These are phyloP conservation scores for Rutstroemia sp. DNA, from an alignment of 2,329 filamentous ascomycete genomes.

Conservation along the genomic window DNA sequence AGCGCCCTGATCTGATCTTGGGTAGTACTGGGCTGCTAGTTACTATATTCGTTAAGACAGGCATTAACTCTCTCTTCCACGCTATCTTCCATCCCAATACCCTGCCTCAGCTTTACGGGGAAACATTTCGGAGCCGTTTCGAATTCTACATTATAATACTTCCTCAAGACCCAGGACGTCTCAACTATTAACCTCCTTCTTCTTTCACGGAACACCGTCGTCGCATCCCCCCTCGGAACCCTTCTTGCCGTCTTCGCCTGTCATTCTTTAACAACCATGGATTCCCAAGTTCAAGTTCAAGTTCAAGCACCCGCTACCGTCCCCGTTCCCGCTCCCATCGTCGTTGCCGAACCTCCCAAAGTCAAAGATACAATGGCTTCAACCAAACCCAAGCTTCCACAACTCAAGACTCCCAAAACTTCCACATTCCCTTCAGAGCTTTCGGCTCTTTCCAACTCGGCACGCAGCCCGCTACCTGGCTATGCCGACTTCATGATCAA, in stretches of 20 bases:
- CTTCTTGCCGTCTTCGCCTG: constrained; percentile 19
- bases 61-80: constrained; percentile 17
- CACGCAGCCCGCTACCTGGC: constrained; percentile 61
- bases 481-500: constrained; percentile 57
- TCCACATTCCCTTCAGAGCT: constrained; percentile 54
- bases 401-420: constrained; percentile 55
- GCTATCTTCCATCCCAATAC: constrained; percentile 10
- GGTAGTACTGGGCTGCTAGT: constrained; percentile 8
- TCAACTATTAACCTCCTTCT: constrained; percentile 12
- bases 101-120: constrained; percentile 14
- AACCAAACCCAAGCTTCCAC: constrained; percentile 47
- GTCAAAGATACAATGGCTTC: constrained; percentile 25
- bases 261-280: constrained; percentile 19
- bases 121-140: constrained; percentile 9
- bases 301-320: constrained; percentile 16
- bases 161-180: constrained; percentile 13
- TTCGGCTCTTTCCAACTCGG: constrained; percentile 52
- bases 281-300: constrained; percentile 3
- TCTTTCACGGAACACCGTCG: constrained; percentile 20
- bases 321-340: constrained; percentile 15
- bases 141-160: constrained; percentile 26
- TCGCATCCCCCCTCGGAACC: constrained; percentile 23
- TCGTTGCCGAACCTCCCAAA: constrained; percentile 1
- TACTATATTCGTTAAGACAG: constrained; percentile 11
- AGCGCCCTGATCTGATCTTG: constrained; percentile 9